Evolutionary conservation across 2,329 filamentous ascomycete genomes (phyloP).

Genomic region (Aspergillus unguis): DNA sequence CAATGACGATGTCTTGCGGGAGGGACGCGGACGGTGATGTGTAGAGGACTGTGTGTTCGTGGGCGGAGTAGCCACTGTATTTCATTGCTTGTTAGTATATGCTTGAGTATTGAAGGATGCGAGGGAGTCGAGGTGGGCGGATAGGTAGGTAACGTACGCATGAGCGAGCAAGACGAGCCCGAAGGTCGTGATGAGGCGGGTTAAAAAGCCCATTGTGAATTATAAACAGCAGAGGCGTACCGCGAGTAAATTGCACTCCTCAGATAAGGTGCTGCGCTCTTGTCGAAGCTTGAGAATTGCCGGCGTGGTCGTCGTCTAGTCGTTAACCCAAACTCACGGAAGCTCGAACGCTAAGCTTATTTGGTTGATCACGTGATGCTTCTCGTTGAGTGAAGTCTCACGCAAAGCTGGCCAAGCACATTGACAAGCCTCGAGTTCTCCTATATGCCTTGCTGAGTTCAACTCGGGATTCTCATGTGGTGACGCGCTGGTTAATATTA

Average conservation of each 20-base stretch:
- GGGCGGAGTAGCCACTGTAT: constrained; percentile 86
- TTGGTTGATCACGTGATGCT: neutral
- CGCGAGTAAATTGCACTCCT: neutral
- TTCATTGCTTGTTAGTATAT: neutral
- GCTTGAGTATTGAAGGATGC: neutral
- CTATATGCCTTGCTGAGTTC: too few species aligned
- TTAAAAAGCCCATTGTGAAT: constrained; percentile 64
- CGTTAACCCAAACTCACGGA: too few species aligned
- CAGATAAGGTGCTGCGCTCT: neutral
- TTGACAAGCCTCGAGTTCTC: neutral
- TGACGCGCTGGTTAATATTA: too few species aligned
- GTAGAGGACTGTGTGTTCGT: constrained; percentile 80
- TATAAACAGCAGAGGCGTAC: neutral
- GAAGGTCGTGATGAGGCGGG: constrained; percentile 66
- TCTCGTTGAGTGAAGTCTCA: neutral
- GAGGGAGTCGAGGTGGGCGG: neutral
- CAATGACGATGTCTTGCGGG: constrained; percentile 81
- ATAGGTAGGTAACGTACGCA: constrained; percentile 61
- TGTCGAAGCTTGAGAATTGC: neutral
- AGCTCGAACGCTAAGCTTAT: neutral
- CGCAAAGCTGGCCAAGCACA: too few species aligned
- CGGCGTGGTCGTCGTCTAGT: neutral
- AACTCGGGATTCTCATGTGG: too few species aligned
- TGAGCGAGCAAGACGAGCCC: constrained; percentile 79
- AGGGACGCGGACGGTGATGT: constrained; percentile 52